Conservation (phyloP, 179 eudicot species). For the Monotropa hypopitys region DNA sequence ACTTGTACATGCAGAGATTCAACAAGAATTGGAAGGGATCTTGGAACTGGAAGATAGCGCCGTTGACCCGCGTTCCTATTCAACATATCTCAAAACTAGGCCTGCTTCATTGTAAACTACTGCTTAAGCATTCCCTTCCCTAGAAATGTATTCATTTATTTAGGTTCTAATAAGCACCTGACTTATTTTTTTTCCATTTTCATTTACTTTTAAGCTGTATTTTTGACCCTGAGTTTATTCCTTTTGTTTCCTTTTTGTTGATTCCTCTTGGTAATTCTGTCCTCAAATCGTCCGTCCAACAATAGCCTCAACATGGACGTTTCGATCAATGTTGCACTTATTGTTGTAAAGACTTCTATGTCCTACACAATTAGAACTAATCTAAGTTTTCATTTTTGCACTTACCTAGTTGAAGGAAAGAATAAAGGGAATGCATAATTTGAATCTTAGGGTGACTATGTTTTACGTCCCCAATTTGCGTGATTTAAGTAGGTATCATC, state of each 20-base stretch:
- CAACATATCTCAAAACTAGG: conserved; percentile 73
- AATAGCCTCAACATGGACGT: neutral
- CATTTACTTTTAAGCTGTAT: neutral
- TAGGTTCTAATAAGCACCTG: neutral
- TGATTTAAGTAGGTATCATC: neutral
- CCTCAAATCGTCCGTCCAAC: neutral
- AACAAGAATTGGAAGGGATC: conserved; percentile 32
- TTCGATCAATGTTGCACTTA: neutral
- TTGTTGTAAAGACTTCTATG: neutral
- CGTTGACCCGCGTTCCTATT: conserved; percentile 50
- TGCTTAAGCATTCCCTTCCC: neutral
- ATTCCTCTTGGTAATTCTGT: neutral
- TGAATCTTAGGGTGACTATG: neutral
- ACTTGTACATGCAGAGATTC: conserved; percentile 82
- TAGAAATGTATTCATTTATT: neutral
- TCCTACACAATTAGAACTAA: neutral
- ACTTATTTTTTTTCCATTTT: neutral
- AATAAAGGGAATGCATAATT: neutral
- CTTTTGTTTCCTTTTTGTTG: neutral
- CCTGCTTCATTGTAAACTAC: conserved; percentile 65
- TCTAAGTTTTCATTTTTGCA: neutral
- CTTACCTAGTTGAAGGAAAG: neutral
- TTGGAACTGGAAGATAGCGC: conserved; percentile 17
- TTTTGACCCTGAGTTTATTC: neutral
- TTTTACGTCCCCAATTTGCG: neutral